Conservation (phyloP, 305 asterid species). For the Rubia balearica region DNA sequence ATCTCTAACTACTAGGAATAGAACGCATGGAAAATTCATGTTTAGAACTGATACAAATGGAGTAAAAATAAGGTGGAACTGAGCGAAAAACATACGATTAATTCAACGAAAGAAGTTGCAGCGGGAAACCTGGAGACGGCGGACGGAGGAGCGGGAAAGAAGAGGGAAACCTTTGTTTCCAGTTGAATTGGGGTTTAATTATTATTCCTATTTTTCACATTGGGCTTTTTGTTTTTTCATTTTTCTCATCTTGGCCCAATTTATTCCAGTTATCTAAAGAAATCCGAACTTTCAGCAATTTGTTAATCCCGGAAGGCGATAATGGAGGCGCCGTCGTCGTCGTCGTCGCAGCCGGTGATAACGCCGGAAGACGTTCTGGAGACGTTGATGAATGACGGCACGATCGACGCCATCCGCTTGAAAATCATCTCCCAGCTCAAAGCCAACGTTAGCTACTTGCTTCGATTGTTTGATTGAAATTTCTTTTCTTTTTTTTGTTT, state of each 20-base stretch:
- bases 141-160: constrained; percentile 1
- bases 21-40: too few species aligned
- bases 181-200: not conserved
- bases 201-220: not conserved
- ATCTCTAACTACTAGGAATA: too few species aligned
- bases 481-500: not conserved
- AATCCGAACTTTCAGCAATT: too few species aligned
- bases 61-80: not conserved
- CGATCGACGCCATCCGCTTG: constrained; percentile 72
- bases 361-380: constrained; percentile 78
- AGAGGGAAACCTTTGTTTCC: not conserved
- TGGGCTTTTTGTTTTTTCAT: not conserved
- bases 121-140: not conserved
- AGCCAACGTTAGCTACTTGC: constrained; percentile 53
- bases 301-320: not conserved
- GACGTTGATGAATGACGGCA: constrained; percentile 85
- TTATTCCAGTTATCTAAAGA: not conserved
- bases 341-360: constrained; percentile 41
- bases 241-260: not conserved
- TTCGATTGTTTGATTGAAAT: not conserved
- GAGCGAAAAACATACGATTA: not conserved
- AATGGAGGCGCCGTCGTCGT: constrained; percentile 39
- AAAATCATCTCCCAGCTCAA: constrained; percentile 79
- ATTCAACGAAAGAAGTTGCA: not conserved
- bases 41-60: not conserved